Base-by-base conservation (phyloP, 2,329 filamentous ascomycete genomes). In the Stagonosporopsis chrysanthemi region DNA sequence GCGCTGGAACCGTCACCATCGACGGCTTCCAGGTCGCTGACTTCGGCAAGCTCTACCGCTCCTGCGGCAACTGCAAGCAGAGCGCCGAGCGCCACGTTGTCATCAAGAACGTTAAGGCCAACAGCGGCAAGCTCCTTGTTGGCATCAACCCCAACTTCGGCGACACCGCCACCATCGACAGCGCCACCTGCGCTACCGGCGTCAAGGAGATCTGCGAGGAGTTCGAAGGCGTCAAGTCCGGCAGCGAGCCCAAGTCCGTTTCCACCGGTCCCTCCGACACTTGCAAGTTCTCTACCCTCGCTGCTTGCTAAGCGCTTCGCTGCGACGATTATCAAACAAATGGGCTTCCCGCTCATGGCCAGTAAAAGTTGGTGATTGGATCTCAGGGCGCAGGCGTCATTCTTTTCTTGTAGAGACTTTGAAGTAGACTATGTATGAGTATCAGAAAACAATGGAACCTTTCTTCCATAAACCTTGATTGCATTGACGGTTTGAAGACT, bases 131-230 rank as follows among this genome's bases (percentile, higher is more conserved):
- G 45, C 66, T 71, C 41, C 73, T 80, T 29, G 79, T 75, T 60
- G 79, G 80, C 43, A 81, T 82, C 68, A 82, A 82, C 74, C 74
- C 74, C 52, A 83, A 82, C 75, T 82, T 78, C 58, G 80, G 80
- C 28, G 80, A 81, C 65, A 80, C 77, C 1, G 78, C 78, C 45
- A 77, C 67, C 56, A 70, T 75, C 55, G 54, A 57, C 48, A 50
- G 60, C 49, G 54, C 58, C 35, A 65, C 62, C 29, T 66, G 67
- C 53, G 57, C 60, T 35, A 52, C 56, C n/a, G 39, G 24, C 23
- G 60, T 62, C 42, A 64, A 67, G 54, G 56, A 58, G 17, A 63
- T 69, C 43, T 70, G 69, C 53, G 52, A 61, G 57, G 67, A 70
- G 49, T 70, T 65, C 44, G 6, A 67, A 48, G 67, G 67, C 6